Base-by-base conservation (phyloP, 345 rosid species). In the Gossypium ekmanianum region DNA sequence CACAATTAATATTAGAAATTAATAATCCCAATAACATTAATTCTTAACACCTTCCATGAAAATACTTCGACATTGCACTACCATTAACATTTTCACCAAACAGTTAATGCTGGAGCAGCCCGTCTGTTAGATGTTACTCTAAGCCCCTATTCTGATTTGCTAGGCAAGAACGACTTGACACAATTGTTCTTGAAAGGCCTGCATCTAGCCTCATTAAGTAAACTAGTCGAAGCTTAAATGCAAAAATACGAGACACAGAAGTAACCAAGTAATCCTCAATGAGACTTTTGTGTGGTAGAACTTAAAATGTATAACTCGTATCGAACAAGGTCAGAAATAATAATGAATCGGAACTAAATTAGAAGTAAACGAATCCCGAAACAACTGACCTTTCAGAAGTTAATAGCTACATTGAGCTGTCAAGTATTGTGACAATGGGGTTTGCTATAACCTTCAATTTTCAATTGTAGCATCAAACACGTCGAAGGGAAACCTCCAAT, bases 401-500 rank as follows among this genome's bases (percentile, higher is more conserved):
- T 44, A 58, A 55, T 72, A 44, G 20, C 67, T 24, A 9, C 44
- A 9, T 45, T 5, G 10, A 59, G 68, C 10, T 24, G 17, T 41
- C 65, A 20, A 72, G 64, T 18, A 24, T 18, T 24, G 41, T 41
- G 52, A 20, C 18, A 43, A 10, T 54, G 14, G 14, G 13, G 16
- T 41, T 5, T 22, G 57, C 4, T 27, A 69, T 17, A 16, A 26
- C 17, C 44, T 26, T 50, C 44, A 16, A 50, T 59, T 65, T 1
- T 50, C 44, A 16, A 26, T 14, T 26, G 58, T 47, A 24, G 58
- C 76, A 77, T 87, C 83, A 86, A 72, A 78, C 83, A 41, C 87
- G 78, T 62, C 83, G 76, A 52, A 90, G 84, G 47, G 92, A 88
- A 70, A 94, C 84, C 83, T 91, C 97, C 75, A 92, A 74, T 77